Evolutionary conservation across 2,329 filamentous ascomycete species (phyloP), one percentile per base, ranked within the genome.

Genomic region (Mycocentrospora acerina): DNA sequence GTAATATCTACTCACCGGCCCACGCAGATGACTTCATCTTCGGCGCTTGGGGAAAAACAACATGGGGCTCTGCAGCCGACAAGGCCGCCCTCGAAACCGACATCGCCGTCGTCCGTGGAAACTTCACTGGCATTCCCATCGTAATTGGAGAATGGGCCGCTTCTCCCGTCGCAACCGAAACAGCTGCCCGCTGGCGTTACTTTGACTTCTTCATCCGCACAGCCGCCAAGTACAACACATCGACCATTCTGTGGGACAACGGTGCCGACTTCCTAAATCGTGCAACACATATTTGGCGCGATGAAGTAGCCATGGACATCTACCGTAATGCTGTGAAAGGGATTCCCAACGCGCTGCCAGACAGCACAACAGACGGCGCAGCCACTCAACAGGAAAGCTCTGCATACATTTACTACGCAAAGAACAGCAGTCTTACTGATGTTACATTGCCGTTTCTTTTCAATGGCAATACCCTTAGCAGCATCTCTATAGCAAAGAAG

Each of bases 71-170:
- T 2, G 74, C 73, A 14, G 67, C 68, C 1, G 79, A 82, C 53
- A 77, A 79, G 52, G 63, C 70, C 2, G 32, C 69, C 2, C 58
- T 82, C 6, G 67, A 71, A 26, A 59, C 68, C 5, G 79, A 82
- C 37, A 69, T 83, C 22, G 59, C 69, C 14, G 64, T 71, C 24
- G 70, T 81, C 7, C 70, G 77, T 2, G 68, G 68, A 7, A 81
- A 80, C 52, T 81, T 81, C 51, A 75, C 73, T 2, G 67, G 74
- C 24, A 62, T 81, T 1, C 79, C 79, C 1, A 63, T 81, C 2
- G 57, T 82, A 2, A 71, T 83, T 10, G 79, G 80, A 9, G 79
- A 83, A 62, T 83, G 75, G 60, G 72, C 76, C 40, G 74, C 76
- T 1, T 75, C 71, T 1, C 70, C 71, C 3, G 58, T 64, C 1